These are phyloP conservation scores for Ustilago trichophora DNA, from an alignment of 1,284 basidiomycete species.

Conservation along the genomic window DNA sequence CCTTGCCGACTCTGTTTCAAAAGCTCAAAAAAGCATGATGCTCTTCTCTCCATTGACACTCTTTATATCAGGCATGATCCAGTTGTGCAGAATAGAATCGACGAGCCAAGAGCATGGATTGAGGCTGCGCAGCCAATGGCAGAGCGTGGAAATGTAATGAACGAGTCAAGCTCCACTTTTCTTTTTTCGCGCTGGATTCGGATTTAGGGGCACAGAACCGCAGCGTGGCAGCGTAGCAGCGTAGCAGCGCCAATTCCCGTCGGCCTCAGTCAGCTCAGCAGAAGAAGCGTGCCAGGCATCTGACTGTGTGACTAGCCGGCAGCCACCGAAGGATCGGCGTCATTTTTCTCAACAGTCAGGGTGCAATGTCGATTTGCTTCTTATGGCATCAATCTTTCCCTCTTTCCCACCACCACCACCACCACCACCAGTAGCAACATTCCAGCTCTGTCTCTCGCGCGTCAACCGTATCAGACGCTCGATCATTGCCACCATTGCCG, in stretches of 20 bases:
- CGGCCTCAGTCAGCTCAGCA: slow-evolving; percentile 8
- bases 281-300: no score
- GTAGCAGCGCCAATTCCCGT: no score
- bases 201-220: slow-evolving; percentile 16
- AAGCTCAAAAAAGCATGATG: no score
- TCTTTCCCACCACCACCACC: slow-evolving; percentile 3
- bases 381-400: neutral
- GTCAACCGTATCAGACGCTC: no score
- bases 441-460: no score
- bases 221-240: no score
- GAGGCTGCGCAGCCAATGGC: slow-evolving; percentile 16
- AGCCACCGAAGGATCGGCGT: slow-evolving; percentile 25
- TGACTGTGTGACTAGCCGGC: neutral
- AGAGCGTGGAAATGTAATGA: slow-evolving; percentile 23
- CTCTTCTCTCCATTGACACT: no score
- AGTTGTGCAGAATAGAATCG: neutral
- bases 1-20: no score
- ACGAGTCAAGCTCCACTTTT: neutral
- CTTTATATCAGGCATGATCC: no score
- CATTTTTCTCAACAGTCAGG: slow-evolving; percentile 1
- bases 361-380: neutral
- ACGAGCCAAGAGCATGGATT: neutral
- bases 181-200: no score
- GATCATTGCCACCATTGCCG: no score
- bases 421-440: neutral